These are phyloP conservation scores for Venturia nashicola DNA, from an alignment of 2,329 filamentous ascomycete genomes.

Conservation along the genomic window DNA sequence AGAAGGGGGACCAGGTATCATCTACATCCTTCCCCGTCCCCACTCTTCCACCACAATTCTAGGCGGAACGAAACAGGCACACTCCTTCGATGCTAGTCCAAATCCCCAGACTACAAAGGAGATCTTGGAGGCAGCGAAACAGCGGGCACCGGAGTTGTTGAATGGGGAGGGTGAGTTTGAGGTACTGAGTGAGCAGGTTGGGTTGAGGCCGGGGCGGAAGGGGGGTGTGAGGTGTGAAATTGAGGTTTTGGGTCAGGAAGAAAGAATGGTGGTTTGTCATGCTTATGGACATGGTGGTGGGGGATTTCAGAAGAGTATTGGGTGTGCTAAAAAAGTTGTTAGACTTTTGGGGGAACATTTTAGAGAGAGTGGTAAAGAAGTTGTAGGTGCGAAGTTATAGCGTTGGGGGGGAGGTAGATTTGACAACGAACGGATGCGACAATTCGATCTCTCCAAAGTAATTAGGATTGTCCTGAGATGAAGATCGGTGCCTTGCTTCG, in stretches of 20 bases:
- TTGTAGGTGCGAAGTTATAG: neutral
- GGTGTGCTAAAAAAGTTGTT: constrained; percentile 13
- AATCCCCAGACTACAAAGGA: constrained; percentile 17
- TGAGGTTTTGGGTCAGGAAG: constrained; percentile 23
- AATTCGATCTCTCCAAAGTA: too few relatives aligned
- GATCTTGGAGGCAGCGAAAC: constrained; percentile 25
- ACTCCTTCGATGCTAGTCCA: constrained; percentile 18
- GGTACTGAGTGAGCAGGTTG: constrained; percentile 30
- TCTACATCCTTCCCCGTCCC: constrained; percentile 32
- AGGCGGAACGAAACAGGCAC: constrained; percentile 32
- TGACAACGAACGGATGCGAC: too few relatives aligned
- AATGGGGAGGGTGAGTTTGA: constrained; percentile 27
- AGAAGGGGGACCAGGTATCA: constrained; percentile 17
- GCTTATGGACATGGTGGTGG: constrained; percentile 36
- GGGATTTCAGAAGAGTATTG: constrained; percentile 20
- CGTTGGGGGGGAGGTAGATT: too few relatives aligned
- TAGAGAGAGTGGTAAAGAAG: neutral
- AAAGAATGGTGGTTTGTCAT: constrained; percentile 26
- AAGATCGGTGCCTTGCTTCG: too few relatives aligned
- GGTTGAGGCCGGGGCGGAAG: constrained; percentile 31
- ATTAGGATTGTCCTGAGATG: too few relatives aligned
- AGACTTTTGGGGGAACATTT: neutral
- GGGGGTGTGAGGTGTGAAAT: constrained; percentile 31
- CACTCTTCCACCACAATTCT: constrained; percentile 29
- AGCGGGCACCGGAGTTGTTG: constrained; percentile 24